phyloP scores from a whole-genome alignment of 352 stramenopile species.

The Peronospora destructor region DNA sequence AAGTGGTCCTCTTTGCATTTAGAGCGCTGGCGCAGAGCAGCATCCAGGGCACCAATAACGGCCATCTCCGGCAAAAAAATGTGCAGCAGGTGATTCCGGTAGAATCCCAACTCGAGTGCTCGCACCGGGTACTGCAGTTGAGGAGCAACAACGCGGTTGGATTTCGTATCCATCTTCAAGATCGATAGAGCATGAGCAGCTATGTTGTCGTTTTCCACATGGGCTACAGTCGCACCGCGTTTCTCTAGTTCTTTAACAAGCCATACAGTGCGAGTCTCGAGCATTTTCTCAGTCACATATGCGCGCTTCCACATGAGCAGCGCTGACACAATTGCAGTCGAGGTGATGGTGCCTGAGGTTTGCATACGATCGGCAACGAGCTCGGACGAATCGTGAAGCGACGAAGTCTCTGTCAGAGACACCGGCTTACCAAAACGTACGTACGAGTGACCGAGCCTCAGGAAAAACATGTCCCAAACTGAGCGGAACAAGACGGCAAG shows the following conservation, averaged over 20 bases:
- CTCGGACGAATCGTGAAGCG: slow-evolving; percentile 40
- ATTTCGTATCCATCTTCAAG: slow-evolving; percentile 41
- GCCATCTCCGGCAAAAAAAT: slow-evolving; percentile 76
- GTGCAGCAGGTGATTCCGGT: slow-evolving; percentile 81
- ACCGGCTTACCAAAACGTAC: slow-evolving; percentile 76
- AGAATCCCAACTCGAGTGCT: slow-evolving; percentile 73
- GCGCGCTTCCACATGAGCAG: slow-evolving; percentile 74
- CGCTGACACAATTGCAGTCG: slow-evolving; percentile 60
- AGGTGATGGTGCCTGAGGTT: slow-evolving; percentile 63
- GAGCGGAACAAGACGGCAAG: slow-evolving; percentile 67
- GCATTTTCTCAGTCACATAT: slow-evolving; percentile 55
- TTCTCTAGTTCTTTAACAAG: slow-evolving; percentile 43
- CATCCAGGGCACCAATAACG: slow-evolving; percentile 49
- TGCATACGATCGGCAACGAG: slow-evolving; percentile 70
- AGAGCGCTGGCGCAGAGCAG: slow-evolving; percentile 22
- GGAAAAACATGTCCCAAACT: slow-evolving; percentile 62
- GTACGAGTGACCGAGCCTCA: slow-evolving; percentile 77
- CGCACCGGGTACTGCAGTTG: slow-evolving; percentile 54
- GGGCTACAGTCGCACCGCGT: slow-evolving; percentile 45
- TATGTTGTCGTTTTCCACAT: slow-evolving; percentile 47
- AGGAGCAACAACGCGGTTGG: slow-evolving; percentile 38
- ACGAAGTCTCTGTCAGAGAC: slow-evolving; percentile 40
- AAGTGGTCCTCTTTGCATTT: slow-evolving; percentile 7
- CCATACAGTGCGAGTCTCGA: slow-evolving; percentile 47
- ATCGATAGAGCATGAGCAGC: slow-evolving; percentile 55